Conservation (phyloP, 345 rosid genomes). For the Anacardium occidentale region DNA sequence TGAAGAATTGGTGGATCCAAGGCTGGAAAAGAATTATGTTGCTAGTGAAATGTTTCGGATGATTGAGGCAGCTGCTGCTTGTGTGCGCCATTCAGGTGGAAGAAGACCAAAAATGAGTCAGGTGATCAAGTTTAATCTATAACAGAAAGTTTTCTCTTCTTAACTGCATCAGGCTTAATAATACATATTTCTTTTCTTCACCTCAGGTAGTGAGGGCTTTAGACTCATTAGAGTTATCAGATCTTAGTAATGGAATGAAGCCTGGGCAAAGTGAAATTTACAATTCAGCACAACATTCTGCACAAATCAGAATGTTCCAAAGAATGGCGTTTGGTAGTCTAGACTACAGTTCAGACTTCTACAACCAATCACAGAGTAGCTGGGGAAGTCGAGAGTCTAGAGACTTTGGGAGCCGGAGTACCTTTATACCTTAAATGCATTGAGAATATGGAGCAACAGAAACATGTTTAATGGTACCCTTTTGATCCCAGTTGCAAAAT, state of each 20-base stretch:
- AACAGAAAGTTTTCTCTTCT: not conserved
- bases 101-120: constrained; percentile 97
- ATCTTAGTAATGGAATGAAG: constrained; percentile 85
- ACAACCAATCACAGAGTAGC: constrained; percentile 65
- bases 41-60: constrained; percentile 79
- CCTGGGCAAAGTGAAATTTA: constrained; percentile 88
- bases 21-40: constrained; percentile 59
- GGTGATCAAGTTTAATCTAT: constrained; percentile 32
- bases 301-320: constrained; percentile 89
- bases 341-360: constrained; percentile 73
- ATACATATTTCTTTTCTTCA: not conserved
- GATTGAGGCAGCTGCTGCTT: constrained; percentile 98
- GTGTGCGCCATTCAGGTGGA: constrained; percentile 84
- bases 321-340: constrained; percentile 95
- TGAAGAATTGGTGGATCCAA: constrained; percentile 63
- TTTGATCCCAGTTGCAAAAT: not conserved
- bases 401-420: constrained; percentile 38
- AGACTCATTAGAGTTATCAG: constrained; percentile 61
- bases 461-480: constrained; percentile 18
- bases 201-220: constrained; percentile 81
- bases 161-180: not conserved
- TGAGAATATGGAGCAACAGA: not conserved
- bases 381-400: constrained; percentile 72
- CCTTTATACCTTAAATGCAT: constrained; percentile 39
- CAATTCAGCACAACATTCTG: constrained; percentile 79